Evolutionary conservation across 2,329 filamentous ascomycete genomes (phyloP).

Genomic region (Beauveria rudraprayagi): DNA sequence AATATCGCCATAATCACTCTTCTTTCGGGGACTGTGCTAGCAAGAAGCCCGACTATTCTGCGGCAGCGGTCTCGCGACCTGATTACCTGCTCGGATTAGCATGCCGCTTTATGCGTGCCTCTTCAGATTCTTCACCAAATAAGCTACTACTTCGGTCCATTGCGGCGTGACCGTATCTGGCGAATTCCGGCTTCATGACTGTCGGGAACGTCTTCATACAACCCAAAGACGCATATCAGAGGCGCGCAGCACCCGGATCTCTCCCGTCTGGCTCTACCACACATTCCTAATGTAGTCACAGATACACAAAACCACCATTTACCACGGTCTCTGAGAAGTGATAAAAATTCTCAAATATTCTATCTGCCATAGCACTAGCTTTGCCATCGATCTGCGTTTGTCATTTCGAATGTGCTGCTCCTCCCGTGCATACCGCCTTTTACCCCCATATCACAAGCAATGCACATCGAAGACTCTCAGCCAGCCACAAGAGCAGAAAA

Average conservation of each 20-base stretch:
- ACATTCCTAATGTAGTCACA: background rate
- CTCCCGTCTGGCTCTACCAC: too few relatives aligned
- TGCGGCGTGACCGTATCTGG: background rate
- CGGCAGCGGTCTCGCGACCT: background rate
- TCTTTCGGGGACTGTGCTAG: background rate
- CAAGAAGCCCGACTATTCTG: background rate
- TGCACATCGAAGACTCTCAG: background rate
- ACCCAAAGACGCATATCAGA: background rate
- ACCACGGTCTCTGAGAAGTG: background rate
- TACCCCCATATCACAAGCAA: background rate
- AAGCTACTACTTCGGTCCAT: background rate
- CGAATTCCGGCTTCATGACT: background rate
- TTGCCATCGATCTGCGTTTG: background rate
- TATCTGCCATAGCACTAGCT: background rate
- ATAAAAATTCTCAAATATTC: too few relatives aligned
- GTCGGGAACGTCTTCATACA: background rate
- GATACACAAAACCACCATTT: background rate
- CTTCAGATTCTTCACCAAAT: background rate
- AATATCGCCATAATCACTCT: background rate
- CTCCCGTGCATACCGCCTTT: background rate
- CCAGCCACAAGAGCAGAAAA: background rate
- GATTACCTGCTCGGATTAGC: background rate
- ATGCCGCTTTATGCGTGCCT: background rate
- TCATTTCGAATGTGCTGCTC: too few relatives aligned
- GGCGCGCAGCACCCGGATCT: background rate